Evolutionary conservation across 768 basidiomycete species (phyloP), one percentile per base, ranked within the genome.

Genomic region (Cystofilobasidium macerans): DNA sequence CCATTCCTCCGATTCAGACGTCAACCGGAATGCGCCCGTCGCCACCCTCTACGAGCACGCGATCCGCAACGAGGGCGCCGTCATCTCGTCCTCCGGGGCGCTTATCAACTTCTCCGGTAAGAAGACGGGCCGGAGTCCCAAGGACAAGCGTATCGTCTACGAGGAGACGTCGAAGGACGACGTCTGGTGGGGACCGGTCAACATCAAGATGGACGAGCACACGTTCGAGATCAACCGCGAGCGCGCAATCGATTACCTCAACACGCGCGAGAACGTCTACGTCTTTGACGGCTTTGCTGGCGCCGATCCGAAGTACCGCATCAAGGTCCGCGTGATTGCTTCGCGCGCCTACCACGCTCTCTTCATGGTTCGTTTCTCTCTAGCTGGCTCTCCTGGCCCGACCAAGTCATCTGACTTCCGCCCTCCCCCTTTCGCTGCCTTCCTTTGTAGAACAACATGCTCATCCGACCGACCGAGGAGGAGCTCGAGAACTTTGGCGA

Each of bases 101-200:
- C 81, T 99, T 73, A 99, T 99, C 85, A 99, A 99, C 83, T 99
- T 98, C 74, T 95, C 92, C 13, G 95, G 95, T 33, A 98, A 97
- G 82, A 99, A 99, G 82, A 98, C 95, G 2, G 95, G 95, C 64
- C 83, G 95, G 57, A 87, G 85, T 71, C 95, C 95, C 61, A 99
- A 98, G 77, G 95, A 99, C 84, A 99, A 98, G 83, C 92, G 95
- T 69, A 97, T 99, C 74, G 95, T 99, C 73, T 98, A 81, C 76
- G 95, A 99, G 77, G 93, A 98, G 72, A 87, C 89, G 61, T 86
- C 85, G 78, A 95, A 91, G 78, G 91, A 97, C 75, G 84, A 97
- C 69, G 87, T 99, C 76, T 99, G 95, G 93, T 98, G 95, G 95
- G 94, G 95, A 45, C 86, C 89, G 35, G 92, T 98, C 72, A 99